A percentile compares a stretch with the other conserved stretches of the same genome.
phyloP scores from a whole-genome alignment of 2,329 filamentous ascomycete species.

The Cadophora sp. region DNA sequence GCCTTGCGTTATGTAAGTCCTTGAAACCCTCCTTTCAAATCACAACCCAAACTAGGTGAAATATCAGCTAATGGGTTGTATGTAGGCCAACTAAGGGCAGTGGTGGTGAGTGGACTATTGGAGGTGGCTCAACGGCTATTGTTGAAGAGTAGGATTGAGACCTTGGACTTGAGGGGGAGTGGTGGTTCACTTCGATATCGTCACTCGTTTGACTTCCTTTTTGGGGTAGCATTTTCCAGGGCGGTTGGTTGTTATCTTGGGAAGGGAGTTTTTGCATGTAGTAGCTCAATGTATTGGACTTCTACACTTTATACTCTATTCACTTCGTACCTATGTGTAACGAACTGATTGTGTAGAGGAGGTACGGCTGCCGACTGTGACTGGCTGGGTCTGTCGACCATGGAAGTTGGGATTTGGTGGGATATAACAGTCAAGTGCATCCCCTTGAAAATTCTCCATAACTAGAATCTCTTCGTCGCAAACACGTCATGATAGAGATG shows the following conservation, averaged over 20 bases:
- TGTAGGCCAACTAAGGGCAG: background rate
- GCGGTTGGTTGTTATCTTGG: too few relatives aligned
- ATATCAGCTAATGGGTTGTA: background rate
- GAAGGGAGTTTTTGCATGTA: background rate
- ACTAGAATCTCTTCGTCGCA: too few relatives aligned
- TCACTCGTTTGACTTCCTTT: background rate
- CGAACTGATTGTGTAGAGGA: background rate
- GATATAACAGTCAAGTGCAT: too few relatives aligned
- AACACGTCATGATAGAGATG: too few relatives aligned
- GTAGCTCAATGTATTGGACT: slow-evolving; percentile 13
- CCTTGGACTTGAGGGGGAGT: background rate
- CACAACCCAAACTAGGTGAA: background rate
- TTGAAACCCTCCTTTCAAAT: background rate
- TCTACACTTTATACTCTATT: background rate
- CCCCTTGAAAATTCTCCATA: too few relatives aligned
- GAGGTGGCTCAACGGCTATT: slow-evolving; percentile 6
- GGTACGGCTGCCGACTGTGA: too few relatives aligned
- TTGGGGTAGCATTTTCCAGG: background rate
- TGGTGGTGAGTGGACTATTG: slow-evolving; percentile 18
- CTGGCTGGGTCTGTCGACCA: too few relatives aligned
- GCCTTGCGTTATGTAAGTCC: slow-evolving; percentile 15
- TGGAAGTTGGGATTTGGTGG: too few relatives aligned
- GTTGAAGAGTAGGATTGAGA: background rate
- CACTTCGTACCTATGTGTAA: background rate
- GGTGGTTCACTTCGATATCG: background rate